Evolutionary conservation across 176 grass and related monocot species (phyloP).

Genomic region (Areca catechu): DNA sequence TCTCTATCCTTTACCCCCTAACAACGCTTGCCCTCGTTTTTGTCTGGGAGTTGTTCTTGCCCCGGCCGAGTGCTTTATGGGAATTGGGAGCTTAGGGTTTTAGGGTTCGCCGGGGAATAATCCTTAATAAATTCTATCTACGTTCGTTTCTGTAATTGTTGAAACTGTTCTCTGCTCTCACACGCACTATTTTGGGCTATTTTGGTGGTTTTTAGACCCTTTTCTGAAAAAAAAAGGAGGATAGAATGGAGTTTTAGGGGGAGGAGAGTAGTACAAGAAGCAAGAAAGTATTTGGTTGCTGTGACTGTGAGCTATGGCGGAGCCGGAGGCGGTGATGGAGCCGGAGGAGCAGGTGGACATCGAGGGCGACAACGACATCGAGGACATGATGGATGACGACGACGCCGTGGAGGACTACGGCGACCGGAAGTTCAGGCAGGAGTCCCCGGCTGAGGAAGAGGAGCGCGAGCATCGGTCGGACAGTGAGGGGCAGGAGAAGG

Average conservation of each 20-base stretch:
- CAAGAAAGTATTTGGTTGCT: too few species aligned
- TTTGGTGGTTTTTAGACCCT: too few species aligned
- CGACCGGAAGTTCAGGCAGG: slow-evolving; percentile 34
- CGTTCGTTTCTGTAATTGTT: slow-evolving; percentile 5
- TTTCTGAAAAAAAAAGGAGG: too few species aligned
- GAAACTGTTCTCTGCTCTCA: not conserved
- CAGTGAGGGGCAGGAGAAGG: slow-evolving; percentile 13
- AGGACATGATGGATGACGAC: slow-evolving; percentile 81
- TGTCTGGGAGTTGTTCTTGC: too few species aligned
- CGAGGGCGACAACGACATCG: slow-evolving; percentile 66
- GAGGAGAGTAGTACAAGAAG: not conserved
- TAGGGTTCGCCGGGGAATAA: not conserved
- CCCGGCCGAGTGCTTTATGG: not conserved
- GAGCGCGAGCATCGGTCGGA: slow-evolving; percentile 1
- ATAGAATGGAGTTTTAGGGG: not conserved
- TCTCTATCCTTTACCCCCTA: too few species aligned
- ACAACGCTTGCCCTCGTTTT: too few species aligned
- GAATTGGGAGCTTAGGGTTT: slow-evolving; percentile 38
- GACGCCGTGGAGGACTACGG: slow-evolving; percentile 26
- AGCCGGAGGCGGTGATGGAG: slow-evolving; percentile 26
- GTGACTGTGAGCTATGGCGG: slow-evolving; percentile 19
- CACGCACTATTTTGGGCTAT: too few species aligned
- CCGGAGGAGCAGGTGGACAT: slow-evolving; percentile 81
- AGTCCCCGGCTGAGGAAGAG: slow-evolving; percentile 20
- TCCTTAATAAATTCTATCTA: too few species aligned